Evolutionary conservation across 1,139 yeast genomes (phyloP).

Genomic region (Kodamaea anthophila): DNA sequence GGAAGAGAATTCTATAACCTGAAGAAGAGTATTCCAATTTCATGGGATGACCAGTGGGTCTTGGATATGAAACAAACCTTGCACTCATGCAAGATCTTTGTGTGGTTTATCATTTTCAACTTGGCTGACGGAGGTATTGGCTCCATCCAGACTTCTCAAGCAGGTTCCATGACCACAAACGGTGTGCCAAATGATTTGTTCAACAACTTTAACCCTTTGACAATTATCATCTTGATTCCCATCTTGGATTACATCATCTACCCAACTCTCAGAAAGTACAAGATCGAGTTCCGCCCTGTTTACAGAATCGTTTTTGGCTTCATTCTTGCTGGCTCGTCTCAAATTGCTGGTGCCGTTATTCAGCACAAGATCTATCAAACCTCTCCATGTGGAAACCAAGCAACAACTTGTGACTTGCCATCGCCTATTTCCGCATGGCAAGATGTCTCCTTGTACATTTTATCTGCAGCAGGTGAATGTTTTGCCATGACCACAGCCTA

Average conservation of each 20-base stretch:
- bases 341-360: slow-evolving; percentile 36
- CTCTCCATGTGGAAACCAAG: slow-evolving; percentile 37
- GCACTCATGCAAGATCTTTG: slow-evolving; percentile 54
- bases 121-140: slow-evolving; percentile 64
- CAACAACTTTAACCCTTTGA: slow-evolving; percentile 61
- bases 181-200: slow-evolving; percentile 72
- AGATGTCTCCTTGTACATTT: slow-evolving; percentile 43
- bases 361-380: slow-evolving; percentile 29
- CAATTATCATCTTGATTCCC: slow-evolving; percentile 61
- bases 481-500: slow-evolving; percentile 63
- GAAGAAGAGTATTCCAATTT: slow-evolving; percentile 27
- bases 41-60: slow-evolving; percentile 54
- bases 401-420: slow-evolving; percentile 43
- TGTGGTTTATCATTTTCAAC: slow-evolving; percentile 58
- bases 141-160: slow-evolving; percentile 56
- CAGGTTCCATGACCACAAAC: slow-evolving; percentile 58
- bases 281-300: slow-evolving; percentile 33
- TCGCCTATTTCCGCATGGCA: slow-evolving; percentile 56
- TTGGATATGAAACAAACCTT: slow-evolving; percentile 54
- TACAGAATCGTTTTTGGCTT: slow-evolving; percentile 34
- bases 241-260: slow-evolving; percentile 52
- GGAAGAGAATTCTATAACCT: slow-evolving; percentile 28
- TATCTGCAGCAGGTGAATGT: slow-evolving; percentile 64
- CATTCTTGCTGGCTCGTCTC: slow-evolving; percentile 29
- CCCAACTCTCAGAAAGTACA: slow-evolving; percentile 50